phyloP scores from a whole-genome alignment of 371 early-diverging fungal species.

The Aphelidium insulamus region DNA sequence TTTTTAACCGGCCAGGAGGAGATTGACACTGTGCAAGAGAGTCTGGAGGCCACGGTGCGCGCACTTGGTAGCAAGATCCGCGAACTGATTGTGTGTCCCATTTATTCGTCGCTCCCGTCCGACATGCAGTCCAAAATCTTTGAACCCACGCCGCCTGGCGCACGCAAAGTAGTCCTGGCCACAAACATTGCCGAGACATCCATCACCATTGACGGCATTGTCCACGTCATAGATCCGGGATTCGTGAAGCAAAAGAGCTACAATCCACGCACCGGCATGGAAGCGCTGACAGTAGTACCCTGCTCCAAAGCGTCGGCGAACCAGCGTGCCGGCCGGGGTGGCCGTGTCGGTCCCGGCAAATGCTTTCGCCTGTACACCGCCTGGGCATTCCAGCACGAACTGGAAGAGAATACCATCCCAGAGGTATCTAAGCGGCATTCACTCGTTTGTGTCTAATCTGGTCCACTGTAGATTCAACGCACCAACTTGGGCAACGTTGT shows the following conservation, averaged over 20 bases:
- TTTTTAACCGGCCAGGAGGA: constrained; percentile 99
- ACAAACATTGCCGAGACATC: constrained; percentile 99
- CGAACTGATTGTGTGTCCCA: constrained; percentile 81
- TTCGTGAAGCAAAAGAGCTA: constrained; percentile 86
- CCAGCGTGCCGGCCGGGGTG: constrained; percentile 95
- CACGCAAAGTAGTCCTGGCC: constrained; percentile 90
- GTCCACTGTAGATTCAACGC: constrained; percentile 81
- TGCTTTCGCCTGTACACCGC: constrained; percentile 95
- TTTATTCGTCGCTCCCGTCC: constrained; percentile 82
- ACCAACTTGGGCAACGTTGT: constrained; percentile 82
- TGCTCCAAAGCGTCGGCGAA: constrained; percentile 90
- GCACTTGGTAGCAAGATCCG: constrained; percentile 70
- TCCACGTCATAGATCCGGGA: constrained; percentile 86
- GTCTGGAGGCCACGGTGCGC: constrained; percentile 46
- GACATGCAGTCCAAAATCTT: constrained; percentile 88
- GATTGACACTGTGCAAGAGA: constrained; percentile 80
- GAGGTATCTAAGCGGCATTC: no score
- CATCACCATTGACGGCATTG: constrained; percentile 95
- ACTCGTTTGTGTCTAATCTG: no score
- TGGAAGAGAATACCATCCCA: constrained; percentile 80
- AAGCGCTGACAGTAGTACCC: constrained; percentile 75
- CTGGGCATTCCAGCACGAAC: constrained; percentile 79
- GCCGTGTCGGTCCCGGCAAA: constrained; percentile 91
- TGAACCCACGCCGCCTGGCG: constrained; percentile 82
- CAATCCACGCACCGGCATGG: constrained; percentile 88